Evolutionary conservation across 805 yeast species (phyloP), one percentile per base, ranked within the genome.

Genomic region (Kazachstania taianensis): DNA sequence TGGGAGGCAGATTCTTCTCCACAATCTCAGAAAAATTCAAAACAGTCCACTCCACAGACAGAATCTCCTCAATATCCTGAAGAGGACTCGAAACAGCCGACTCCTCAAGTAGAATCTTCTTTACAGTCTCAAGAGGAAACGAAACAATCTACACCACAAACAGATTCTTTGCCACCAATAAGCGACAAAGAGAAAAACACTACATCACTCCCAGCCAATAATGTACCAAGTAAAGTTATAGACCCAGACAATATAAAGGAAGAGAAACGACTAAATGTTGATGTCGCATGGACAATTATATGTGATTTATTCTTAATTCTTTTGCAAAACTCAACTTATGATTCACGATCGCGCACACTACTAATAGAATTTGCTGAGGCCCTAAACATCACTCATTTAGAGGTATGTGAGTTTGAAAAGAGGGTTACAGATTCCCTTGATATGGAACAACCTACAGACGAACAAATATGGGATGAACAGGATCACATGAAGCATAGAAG

Each of bases 351-450:
- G 6, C 67, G 96, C 39, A 69, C 92, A 0, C 61, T 92, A n/a
- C 62, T 92, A 10, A 61, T 81, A 29, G 60, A 65, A 19, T 85
- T 89, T 52, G 87, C 89, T 0, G 50, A 64, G 5, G 62, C 69
- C 7, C 59, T 94, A 18, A 74, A 71, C 2, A 69, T 87, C 4
- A 48, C 69, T 0, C 44, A 62, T n/a, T 52, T 83, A 15, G 96
- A 89, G 52, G 70, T 92, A 13, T 71, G 71, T 38, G 95, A 87
- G 54, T 92, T 92, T 55, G 97, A 92, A 57, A 70, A 92, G 48
- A 69, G 96, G 43, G 75, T 92, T 24, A 82, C 95, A 1, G 95
- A 87, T 46, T 80, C 94, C 10, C 60, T 92, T 33, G 96, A 92
- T 57, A 69, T 92, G 56, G 94, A 84, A 48, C 94, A 83, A 43